Base-by-base conservation (phyloP, 2,329 filamentous ascomycete genomes). In the Verticillium albo-atrum region DNA sequence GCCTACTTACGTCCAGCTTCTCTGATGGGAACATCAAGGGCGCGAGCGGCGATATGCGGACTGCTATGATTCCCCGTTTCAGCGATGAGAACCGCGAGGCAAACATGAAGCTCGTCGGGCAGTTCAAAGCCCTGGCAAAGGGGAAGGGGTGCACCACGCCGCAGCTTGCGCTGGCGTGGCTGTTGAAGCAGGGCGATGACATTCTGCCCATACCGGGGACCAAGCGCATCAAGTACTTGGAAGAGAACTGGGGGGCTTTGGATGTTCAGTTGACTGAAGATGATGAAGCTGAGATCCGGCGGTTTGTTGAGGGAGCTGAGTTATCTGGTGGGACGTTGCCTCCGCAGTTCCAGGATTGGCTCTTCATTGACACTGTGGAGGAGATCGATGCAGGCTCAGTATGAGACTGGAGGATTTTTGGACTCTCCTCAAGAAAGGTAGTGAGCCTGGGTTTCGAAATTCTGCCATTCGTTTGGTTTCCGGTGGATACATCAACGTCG, bases 81-180 rank as follows among this genome's bases (percentile, higher is more conserved):
- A 68, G 68, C 30, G 66, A 66, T 1, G 78, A 78, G 32, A 82
- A 81, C 62, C 81, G 83, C 59, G 71, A 75, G 42, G 75, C 76
- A 61, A 86, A 86, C 67, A 61, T 74, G 20, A n/a, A 62, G 53
- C 57, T 70, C 20, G 68, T 70, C 12, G 61, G 67, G 35, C 50
- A 62, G 47, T 59, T 74, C 42, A 51, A 64, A 34, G 62, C 64
- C 3, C 3, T 72, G 1, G 69, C 71, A 5, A 57, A 59, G 34
- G 20, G 58, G 14, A 71, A 72, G 62, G 74, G 74, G 2, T 75
- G 73, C 59, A 82, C 81, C 0, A 64, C 76, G 2, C 73, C 75
- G 1, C 83, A 87, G 71, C 72, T 87, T 14, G 79, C 79, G 2
- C 68, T 88, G 9, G 82, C 80, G 1, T 88, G 84, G 84, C 72